Conservation (phyloP, 495 filamentous ascomycete genomes). For the Darksidea phi region DNA sequence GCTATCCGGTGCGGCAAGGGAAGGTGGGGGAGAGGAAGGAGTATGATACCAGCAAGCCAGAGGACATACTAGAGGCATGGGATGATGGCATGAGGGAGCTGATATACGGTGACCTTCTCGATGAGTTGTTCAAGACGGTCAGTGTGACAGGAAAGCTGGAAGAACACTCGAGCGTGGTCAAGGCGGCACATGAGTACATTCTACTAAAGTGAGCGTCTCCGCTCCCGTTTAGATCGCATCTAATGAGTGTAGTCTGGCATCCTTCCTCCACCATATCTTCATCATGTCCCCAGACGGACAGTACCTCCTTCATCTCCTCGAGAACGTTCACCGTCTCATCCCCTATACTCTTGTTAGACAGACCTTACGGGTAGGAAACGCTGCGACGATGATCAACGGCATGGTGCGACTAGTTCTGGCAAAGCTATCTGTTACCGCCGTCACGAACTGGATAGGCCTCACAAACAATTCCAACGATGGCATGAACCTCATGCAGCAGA, state of each 20-base stretch:
- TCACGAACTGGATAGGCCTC: conserved; percentile 65
- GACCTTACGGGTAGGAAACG: conserved; percentile 65
- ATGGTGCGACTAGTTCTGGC: conserved; percentile 62
- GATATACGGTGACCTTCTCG: conserved; percentile 58
- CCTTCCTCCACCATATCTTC: conserved; percentile 62
- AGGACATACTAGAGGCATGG: conserved; percentile 57
- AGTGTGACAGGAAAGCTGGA: conserved; percentile 55
- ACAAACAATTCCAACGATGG: conserved; percentile 61
- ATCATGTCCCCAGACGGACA: conserved; percentile 63
- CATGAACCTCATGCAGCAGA: conserved; percentile 68
- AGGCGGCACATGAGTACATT: conserved; percentile 57
- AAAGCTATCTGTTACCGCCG: conserved; percentile 59
- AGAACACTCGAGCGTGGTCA: conserved; percentile 55
- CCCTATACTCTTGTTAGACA: conserved; percentile 61
- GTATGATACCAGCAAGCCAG: conserved; percentile 55
- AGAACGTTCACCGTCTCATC: conserved; percentile 57
- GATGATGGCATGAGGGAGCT: conserved; percentile 56
- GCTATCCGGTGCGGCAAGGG: conserved; percentile 42
- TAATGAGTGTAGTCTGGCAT: conserved; percentile 51
- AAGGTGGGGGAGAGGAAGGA: conserved; percentile 38
- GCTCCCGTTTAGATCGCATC: background rate
- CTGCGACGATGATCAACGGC: conserved; percentile 65
- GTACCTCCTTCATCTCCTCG: conserved; percentile 57
- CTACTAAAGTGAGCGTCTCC: conserved; percentile 52
- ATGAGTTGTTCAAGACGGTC: conserved; percentile 56